Percentiles rank a stretch among this genome's conserved stretches.
phyloP scores from a whole-genome alignment of 495 filamentous ascomycete genomes.

The Lophium mytilinum region DNA sequence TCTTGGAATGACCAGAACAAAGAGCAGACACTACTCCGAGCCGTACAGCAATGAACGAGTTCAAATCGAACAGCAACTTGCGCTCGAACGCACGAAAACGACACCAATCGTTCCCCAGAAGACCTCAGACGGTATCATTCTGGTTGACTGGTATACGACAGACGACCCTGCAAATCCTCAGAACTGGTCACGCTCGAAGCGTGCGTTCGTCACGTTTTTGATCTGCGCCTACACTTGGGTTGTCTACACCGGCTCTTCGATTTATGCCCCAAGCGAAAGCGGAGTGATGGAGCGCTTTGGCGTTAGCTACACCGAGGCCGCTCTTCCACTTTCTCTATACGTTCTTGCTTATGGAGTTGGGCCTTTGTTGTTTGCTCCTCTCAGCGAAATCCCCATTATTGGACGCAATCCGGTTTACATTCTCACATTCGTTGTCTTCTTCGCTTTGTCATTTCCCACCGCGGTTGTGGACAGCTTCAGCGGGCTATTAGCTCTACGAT shows the following conservation, averaged over 20 bases:
- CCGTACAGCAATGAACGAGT: too few relatives aligned
- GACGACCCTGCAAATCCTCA: constrained; percentile 29
- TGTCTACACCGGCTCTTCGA: constrained; percentile 40
- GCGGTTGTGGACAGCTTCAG: constrained; percentile 39
- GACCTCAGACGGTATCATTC: constrained; percentile 23
- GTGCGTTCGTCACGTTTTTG: constrained; percentile 12
- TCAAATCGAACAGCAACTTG: constrained; percentile 19
- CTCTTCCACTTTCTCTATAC: constrained; percentile 43
- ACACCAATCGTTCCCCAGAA: constrained; percentile 20
- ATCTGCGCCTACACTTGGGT: constrained; percentile 40
- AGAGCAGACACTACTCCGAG: background rate
- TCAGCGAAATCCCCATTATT: constrained; percentile 38
- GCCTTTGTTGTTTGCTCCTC: constrained; percentile 38
- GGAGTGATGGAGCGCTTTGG: constrained; percentile 37
- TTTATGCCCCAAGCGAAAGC: constrained; percentile 35
- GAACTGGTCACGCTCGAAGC: constrained; percentile 27
- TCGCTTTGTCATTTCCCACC: constrained; percentile 40
- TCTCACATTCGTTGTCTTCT: constrained; percentile 36
- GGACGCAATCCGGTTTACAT: constrained; percentile 40
- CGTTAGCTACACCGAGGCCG: constrained; percentile 32
- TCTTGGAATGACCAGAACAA: background rate
- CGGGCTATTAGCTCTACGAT: constrained; percentile 41
- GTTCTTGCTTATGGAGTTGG: constrained; percentile 44
- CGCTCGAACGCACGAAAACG: constrained; percentile 10
- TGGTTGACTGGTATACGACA: constrained; percentile 33